These are phyloP conservation scores for Chalciporus sphaerocephalus DNA, from an alignment of 768 basidiomycete species.

Conservation along the genomic window DNA sequence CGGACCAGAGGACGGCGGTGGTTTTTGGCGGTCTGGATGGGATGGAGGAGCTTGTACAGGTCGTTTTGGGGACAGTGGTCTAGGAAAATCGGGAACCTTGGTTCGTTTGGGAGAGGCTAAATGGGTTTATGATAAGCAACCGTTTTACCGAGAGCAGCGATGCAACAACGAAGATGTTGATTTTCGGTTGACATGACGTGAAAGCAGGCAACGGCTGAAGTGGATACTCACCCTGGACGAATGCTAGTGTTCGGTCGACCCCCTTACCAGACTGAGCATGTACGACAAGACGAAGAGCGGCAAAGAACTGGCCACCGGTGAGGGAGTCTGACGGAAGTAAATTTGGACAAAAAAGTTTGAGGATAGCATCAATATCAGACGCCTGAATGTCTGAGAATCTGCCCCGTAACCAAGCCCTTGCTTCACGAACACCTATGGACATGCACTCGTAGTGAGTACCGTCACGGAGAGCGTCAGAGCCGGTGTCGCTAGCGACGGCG, in stretches of 20 bases:
- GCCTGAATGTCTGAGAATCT: constrained; percentile 54
- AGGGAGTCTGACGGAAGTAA: constrained; percentile 51
- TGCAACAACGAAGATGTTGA: background rate
- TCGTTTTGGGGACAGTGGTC: constrained; percentile 20
- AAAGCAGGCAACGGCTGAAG: background rate
- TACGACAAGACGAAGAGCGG: constrained; percentile 59
- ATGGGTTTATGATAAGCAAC: constrained; percentile 8
- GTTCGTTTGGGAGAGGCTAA: constrained; percentile 18
- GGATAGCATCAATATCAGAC: constrained; percentile 55
- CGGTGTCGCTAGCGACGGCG: constrained; percentile 33
- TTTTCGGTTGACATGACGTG: background rate
- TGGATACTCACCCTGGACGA: constrained; percentile 60
- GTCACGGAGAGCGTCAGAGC: constrained; percentile 26
- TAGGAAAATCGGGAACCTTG: constrained; percentile 6
- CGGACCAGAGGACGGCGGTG: constrained; percentile 13
- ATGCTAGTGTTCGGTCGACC: constrained; percentile 63
- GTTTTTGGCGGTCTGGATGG: constrained; percentile 27
- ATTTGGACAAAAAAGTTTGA: constrained; percentile 58
- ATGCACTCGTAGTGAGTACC: constrained; percentile 54
- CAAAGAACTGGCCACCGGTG: constrained; percentile 72
- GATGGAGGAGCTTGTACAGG: constrained; percentile 23
- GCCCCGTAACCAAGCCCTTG: constrained; percentile 71
- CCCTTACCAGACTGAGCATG: constrained; percentile 60
- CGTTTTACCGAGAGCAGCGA: background rate
- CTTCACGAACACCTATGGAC: constrained; percentile 57